Percentiles rank a stretch among this genome's conserved stretches.
Evolutionary conservation across 139 green algal genomes (phyloP).

Genomic region (Closterium sp.): DNA sequence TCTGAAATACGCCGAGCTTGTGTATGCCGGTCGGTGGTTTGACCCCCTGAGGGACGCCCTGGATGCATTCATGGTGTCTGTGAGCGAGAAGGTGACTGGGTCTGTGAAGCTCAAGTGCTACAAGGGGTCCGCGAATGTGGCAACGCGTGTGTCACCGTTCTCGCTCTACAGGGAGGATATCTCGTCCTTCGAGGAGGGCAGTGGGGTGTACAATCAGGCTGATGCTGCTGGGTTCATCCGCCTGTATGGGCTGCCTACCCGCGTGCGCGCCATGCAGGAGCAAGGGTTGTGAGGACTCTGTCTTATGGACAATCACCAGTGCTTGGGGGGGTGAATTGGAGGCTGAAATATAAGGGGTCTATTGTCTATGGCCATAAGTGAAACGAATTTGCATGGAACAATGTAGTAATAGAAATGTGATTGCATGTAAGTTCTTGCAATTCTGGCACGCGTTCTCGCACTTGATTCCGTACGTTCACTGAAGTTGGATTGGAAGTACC

Average conservation of each 20-base stretch:
- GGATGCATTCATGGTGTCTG: constrained; percentile 50
- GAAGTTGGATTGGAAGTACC: no score
- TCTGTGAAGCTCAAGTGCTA: constrained; percentile 90
- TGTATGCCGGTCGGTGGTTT: constrained; percentile 52
- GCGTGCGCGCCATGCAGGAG: constrained; percentile 44
- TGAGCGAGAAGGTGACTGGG: constrained; percentile 58
- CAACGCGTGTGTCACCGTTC: constrained; percentile 68
- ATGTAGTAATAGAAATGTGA: no score
- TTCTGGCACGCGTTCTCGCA: no score
- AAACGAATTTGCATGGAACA: no score
- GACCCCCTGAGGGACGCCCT: constrained; percentile 47
- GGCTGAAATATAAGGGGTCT: neutral
- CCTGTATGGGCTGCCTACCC: constrained; percentile 59
- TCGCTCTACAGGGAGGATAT: constrained; percentile 80
- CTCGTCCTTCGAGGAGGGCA: constrained; percentile 95
- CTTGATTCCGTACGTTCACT: no score
- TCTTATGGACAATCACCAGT: no score
- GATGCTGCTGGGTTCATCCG: constrained; percentile 94
- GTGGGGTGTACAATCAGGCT: constrained; percentile 71
- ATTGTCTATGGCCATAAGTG: no score
- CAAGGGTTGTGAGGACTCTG: constrained; percentile 15
- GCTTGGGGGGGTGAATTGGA: no score
- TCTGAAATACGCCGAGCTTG: constrained; percentile 54
- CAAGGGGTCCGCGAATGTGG: constrained; percentile 85
- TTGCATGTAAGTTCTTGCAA: no score